A percentile compares a stretch with the other conserved stretches of the same genome.
Evolutionary conservation across 257 asterid genomes (phyloP).

Genomic region (Ilex aquifolium): DNA sequence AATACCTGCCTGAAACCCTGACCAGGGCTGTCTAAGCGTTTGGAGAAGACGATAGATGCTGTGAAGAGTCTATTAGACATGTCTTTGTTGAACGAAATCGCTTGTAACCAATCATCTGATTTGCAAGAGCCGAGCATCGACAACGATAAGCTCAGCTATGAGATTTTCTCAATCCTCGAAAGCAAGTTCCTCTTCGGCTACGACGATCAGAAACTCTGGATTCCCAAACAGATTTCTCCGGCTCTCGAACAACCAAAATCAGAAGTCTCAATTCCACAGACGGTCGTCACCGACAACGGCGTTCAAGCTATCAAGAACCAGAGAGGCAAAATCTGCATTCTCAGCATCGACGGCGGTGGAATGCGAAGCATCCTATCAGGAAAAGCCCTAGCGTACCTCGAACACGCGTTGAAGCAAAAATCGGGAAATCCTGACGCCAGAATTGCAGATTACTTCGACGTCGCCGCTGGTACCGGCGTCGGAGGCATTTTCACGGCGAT

Average conservation of each 20-base stretch:
- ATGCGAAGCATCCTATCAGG: constrained; percentile 76
- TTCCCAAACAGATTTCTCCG: constrained; percentile 49
- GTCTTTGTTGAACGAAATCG: background rate
- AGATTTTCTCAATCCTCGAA: constrained; percentile 86
- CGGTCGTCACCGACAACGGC: constrained; percentile 18
- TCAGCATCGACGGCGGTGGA: constrained; percentile 87
- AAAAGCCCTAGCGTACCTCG: constrained; percentile 73
- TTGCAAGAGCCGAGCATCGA: constrained; percentile 80
- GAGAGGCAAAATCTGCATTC: constrained; percentile 81
- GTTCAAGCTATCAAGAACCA: constrained; percentile 50
- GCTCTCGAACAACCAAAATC: constrained; percentile 13
- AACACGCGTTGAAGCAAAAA: constrained; percentile 57
- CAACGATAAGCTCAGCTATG: constrained; percentile 88
- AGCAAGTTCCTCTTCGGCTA: constrained; percentile 87
- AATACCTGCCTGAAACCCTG: too few species aligned
- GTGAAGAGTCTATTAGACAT: too few species aligned
- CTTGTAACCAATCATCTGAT: constrained; percentile 13
- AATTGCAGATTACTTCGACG: constrained; percentile 90
- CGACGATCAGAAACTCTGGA: constrained; percentile 78
- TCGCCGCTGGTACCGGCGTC: constrained; percentile 85
- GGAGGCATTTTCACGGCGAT: constrained; percentile 92
- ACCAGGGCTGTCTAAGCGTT: too few species aligned
- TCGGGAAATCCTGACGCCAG: constrained; percentile 78
- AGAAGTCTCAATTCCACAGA: constrained; percentile 12
- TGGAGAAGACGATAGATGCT: too few species aligned